Evolutionary conservation across 2,329 filamentous ascomycete species (phyloP).

Genomic region (Hymenoscyphus infarciens): DNA sequence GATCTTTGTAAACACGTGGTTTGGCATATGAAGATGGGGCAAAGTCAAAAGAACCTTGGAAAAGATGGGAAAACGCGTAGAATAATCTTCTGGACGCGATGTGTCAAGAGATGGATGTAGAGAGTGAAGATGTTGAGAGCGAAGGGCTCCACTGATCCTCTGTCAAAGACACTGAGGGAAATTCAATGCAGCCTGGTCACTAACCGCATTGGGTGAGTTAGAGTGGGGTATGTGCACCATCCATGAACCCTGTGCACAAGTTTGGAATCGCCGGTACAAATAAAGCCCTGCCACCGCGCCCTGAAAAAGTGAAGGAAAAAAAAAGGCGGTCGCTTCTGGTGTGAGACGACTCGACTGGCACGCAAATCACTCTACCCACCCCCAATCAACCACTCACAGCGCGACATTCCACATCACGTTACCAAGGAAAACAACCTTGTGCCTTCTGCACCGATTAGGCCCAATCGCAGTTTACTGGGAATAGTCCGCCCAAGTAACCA

Average conservation of each 20-base stretch:
- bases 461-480: neutral
- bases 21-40: neutral
- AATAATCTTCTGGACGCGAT: neutral
- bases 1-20: neutral
- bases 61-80: neutral
- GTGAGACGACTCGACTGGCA: neutral
- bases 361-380: neutral
- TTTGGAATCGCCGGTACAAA: neutral
- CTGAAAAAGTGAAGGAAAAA: neutral
- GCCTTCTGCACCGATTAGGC: neutral
- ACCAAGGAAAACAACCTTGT: no score
- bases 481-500: neutral
- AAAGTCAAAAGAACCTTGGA: neutral
- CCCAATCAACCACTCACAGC: neutral
- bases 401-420: no score
- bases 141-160: neutral
- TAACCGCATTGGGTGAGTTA: neutral
- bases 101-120: neutral
- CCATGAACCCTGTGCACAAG: neutral
- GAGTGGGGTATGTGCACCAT: neutral
- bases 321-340: neutral
- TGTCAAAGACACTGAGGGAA: neutral
- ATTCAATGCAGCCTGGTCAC: neutral
- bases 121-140: neutral
- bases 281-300: conserved; percentile 1